Evolutionary conservation across 2,329 filamentous ascomycete genomes (phyloP), one percentile per base, ranked within the genome.

Genomic region (Colletotrichum spaethianum): DNA sequence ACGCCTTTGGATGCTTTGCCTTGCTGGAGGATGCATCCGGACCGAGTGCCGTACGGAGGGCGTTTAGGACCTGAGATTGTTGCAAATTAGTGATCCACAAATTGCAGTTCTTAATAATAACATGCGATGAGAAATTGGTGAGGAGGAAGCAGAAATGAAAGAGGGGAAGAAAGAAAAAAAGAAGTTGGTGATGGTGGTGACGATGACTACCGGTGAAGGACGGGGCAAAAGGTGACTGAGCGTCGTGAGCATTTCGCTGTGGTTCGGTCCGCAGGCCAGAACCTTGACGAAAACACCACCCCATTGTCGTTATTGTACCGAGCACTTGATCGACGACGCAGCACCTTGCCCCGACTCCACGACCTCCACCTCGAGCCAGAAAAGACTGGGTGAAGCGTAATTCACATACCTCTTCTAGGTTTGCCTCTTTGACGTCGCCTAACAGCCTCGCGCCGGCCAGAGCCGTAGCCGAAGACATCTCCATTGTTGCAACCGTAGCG

Each of bases 371-470:
- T 66, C 38, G 56, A 26, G n/a, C 14, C 23, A 31, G 33, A 6
- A 16, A 48, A 31, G 1, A 23, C 36, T 7, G 48, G 40, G 36
- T 33, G 48, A 36, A 12, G 5, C 23, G 31, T 20, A 62, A 7
- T 50, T 31, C 31, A 81, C 83, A 82, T 77, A 92, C 90, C 85
- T 91, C 87, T 77, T 92, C 89, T 50, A 92, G 81, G 78, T 82
- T 90, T 72, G 81, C 83, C 79, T 89, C 87, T 75, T 90, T 87
- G 62, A 91, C 81, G 76, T 91, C 89, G 4, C 80, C 82, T 59
- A 92, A 79, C 67, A 91, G 67, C 70, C 85, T 79, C 52, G 82
- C 82, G 26, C 90, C 90, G 8, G 84, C 81, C 33, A 79, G 79
- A 59, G 81, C 82, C 66, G 85, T 84, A 76, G 83, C 82, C 53